A percentile compares a stretch with the other conserved stretches of the same genome.
phyloP scores from a whole-genome alignment of 2,329 filamentous ascomycete genomes.

The Tolypocladium ovalisporum region DNA sequence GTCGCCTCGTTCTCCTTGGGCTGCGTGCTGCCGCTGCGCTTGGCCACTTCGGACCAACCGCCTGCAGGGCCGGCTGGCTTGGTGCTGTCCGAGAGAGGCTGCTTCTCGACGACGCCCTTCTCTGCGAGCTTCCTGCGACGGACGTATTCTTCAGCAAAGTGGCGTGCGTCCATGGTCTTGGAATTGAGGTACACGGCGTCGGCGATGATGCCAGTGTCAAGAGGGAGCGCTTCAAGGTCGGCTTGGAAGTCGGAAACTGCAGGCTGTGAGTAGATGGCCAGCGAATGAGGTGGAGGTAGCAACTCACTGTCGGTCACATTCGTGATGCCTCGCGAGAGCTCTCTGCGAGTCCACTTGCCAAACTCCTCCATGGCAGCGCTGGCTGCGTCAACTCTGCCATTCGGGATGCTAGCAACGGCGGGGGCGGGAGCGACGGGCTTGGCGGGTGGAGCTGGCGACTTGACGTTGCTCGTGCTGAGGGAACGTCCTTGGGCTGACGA shows the following conservation, averaged over 20 bases:
- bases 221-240: conserved; percentile 62
- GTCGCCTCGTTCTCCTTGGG: conserved; percentile 32
- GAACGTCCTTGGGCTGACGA: conserved; percentile 37
- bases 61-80: conserved; percentile 38
- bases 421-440: conserved; percentile 40
- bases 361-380: conserved; percentile 74
- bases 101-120: conserved; percentile 75
- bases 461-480: conserved; percentile 29
- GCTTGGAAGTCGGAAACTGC: conserved; percentile 72
- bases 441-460: conserved; percentile 29
- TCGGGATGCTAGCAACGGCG: conserved; percentile 30
- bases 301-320: conserved; percentile 41
- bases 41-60: conserved; percentile 95
- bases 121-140: conserved; percentile 88
- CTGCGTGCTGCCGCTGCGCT: conserved; percentile 57
- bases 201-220: conserved; percentile 71
- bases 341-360: conserved; percentile 78
- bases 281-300: conserved; percentile 11
- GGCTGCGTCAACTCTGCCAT: conserved; percentile 24
- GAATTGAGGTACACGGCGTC: conserved; percentile 83
- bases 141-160: conserved; percentile 91
- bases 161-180: conserved; percentile 80
- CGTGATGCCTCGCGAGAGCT: conserved; percentile 63
- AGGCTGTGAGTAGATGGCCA: conserved; percentile 8
- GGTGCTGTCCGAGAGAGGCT: conserved; percentile 43